These are phyloP conservation scores for Acanthamoeba sp. DNA, from an alignment of 208 protist species.

Conservation along the genomic window DNA sequence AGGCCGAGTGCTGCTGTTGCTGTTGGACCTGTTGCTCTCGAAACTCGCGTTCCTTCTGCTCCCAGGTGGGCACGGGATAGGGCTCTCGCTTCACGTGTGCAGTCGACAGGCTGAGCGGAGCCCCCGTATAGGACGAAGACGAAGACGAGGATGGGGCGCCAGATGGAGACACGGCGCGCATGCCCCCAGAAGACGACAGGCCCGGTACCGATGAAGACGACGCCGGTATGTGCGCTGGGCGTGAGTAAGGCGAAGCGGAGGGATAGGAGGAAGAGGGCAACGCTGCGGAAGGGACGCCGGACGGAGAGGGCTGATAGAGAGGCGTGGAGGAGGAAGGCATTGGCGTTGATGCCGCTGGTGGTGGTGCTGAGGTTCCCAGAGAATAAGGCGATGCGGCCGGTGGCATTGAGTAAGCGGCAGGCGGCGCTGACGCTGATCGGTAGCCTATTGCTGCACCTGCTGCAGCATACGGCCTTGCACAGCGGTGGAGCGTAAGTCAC, in stretches of 20 bases:
- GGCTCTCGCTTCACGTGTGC: background rate
- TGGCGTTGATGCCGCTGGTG: background rate
- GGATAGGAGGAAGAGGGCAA: background rate
- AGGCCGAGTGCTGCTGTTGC: background rate
- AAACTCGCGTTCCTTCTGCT: conserved; percentile 62
- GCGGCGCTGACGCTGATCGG: background rate
- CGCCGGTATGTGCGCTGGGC: background rate
- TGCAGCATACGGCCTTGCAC: background rate
- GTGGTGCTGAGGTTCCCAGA: background rate
- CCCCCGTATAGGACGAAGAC: background rate
- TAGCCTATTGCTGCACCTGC: background rate
- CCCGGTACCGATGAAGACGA: background rate
- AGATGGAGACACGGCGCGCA: background rate
- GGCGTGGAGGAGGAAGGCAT: background rate
- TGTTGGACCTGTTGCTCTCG: background rate
- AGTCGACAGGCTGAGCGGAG: background rate
- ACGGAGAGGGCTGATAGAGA: background rate
- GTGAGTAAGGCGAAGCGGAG: background rate
- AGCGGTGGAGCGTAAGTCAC: too few relatives aligned
- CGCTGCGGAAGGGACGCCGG: background rate
- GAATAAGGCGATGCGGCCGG: background rate
- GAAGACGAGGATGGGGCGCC: background rate
- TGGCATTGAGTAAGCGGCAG: background rate
- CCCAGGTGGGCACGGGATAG: conserved; percentile 6
- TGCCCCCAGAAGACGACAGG: background rate